These are phyloP conservation scores for Fusarium oxysporum DNA, from an alignment of 2,329 filamentous ascomycete genomes.

Conservation along the genomic window DNA sequence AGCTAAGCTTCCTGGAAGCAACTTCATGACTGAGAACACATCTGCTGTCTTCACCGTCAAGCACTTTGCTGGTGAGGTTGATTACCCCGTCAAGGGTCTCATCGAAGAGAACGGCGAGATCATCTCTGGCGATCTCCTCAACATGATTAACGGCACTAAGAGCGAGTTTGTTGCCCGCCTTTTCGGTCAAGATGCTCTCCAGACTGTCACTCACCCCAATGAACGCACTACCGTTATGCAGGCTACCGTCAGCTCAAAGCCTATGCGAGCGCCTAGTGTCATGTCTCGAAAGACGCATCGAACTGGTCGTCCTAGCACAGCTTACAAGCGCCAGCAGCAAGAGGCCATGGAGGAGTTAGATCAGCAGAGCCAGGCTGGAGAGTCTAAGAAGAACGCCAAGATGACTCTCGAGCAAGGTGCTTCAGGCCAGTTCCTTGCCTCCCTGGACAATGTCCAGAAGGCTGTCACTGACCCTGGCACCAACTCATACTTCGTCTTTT, in stretches of 20 bases:
- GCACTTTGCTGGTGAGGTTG: conserved; percentile 96
- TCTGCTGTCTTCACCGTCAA: conserved; percentile 88
- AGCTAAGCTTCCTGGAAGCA: conserved; percentile 84
- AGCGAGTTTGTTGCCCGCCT: conserved; percentile 89
- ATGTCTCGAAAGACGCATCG: conserved; percentile 79
- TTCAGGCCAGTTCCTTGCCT: conserved; percentile 89
- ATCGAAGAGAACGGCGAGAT: conserved; percentile 97
- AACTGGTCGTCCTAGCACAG: conserved; percentile 48
- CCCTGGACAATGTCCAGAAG: conserved; percentile 90
- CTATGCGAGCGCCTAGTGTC: conserved; percentile 90
- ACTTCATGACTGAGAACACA: conserved; percentile 86
- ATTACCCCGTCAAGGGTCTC: conserved; percentile 87
- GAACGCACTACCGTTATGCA: conserved; percentile 94
- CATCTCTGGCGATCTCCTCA: conserved; percentile 95
- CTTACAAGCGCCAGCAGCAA: conserved; percentile 54
- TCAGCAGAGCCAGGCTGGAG: conserved; percentile 61
- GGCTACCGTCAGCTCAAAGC: conserved; percentile 95
- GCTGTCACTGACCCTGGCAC: conserved; percentile 84
- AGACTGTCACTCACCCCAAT: conserved; percentile 92
- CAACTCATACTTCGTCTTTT: conserved; percentile 97
- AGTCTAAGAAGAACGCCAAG: conserved; percentile 57
- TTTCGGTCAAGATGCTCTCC: conserved; percentile 95
- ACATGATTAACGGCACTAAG: conserved; percentile 88
- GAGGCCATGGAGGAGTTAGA: conserved; percentile 61
- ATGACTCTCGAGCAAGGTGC: conserved; percentile 80